phyloP scores from a whole-genome alignment of 2,329 filamentous ascomycete species.

The Neofusicoccum kwambonambiense region DNA sequence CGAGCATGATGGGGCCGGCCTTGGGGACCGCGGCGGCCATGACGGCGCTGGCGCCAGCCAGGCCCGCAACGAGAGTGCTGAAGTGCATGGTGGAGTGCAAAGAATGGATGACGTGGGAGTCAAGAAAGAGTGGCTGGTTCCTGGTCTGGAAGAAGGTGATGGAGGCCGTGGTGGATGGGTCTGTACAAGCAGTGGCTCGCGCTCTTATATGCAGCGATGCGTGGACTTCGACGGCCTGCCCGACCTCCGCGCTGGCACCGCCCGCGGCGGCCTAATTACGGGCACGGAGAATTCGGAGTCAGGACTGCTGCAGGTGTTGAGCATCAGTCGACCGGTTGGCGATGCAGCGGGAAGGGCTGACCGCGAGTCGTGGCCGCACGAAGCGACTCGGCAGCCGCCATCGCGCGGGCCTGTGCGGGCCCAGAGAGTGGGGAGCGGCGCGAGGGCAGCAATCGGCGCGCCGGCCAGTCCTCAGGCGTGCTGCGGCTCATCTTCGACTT shows the following conservation, averaged over 20 bases:
- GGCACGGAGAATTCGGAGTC: not conserved
- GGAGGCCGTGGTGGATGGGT: not conserved
- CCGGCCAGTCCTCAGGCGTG: not conserved
- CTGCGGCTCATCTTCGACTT: not conserved
- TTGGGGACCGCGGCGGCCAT: not conserved
- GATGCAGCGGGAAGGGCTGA: not conserved
- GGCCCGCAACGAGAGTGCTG: not conserved
- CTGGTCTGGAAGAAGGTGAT: not conserved
- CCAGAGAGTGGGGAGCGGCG: not conserved
- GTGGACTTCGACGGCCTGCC: not conserved
- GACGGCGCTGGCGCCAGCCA: not conserved
- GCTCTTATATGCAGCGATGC: not conserved
- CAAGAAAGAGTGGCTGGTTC: not conserved
- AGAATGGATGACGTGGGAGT: not conserved
- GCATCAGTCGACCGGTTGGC: not conserved
- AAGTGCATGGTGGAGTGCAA: not conserved
- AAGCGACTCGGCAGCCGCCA: not conserved
- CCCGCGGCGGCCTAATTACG: not conserved
- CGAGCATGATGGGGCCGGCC: not conserved
- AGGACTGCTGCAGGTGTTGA: not conserved
- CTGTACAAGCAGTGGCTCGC: not conserved
- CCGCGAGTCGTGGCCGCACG: not conserved
- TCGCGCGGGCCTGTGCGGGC: not conserved
- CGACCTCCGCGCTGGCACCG: not conserved
- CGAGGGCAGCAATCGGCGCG: too few relatives aligned